Evolutionary conservation across 352 stramenopile genomes (phyloP).

Genomic region (Lagenidium giganteum): DNA sequence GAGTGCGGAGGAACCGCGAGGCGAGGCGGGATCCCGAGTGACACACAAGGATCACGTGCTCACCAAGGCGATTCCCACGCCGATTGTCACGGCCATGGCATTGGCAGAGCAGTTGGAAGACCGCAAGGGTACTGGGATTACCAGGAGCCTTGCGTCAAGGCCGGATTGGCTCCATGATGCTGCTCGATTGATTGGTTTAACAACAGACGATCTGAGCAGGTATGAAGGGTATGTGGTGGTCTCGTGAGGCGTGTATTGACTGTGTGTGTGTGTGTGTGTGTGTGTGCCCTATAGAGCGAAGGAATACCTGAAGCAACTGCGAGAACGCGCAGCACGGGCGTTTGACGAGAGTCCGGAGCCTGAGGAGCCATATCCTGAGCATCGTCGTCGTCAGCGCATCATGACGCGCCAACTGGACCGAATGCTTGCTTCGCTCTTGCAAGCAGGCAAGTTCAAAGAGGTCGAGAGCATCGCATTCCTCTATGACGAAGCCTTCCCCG

Average conservation of each 20-base stretch:
- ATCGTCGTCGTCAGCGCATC: conserved; percentile 1
- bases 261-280: no score
- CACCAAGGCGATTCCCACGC: conserved; percentile 7
- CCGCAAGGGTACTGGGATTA: conserved; percentile 6
- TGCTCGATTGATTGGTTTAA: conserved; percentile 4
- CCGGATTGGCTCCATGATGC: conserved; percentile 16
- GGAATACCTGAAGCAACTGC: conserved; percentile 9
- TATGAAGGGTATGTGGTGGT: not conserved
- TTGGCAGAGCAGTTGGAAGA: conserved; percentile 17
- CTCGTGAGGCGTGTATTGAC: no score
- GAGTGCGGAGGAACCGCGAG: conserved; percentile 2
- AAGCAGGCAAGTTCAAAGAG: conserved; percentile 11
- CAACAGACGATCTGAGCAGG: conserved; percentile 10
- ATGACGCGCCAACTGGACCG: conserved; percentile 14
- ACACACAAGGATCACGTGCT: not conserved
- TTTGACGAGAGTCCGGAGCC: not conserved
- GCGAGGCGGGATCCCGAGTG: not conserved
- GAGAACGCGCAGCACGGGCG: conserved; percentile 9
- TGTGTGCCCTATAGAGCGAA: conserved; percentile 4
- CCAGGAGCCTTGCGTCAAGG: conserved; percentile 5
- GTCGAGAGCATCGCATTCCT: conserved; percentile 21
- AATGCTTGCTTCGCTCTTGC: conserved; percentile 11
- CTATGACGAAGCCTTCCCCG: conserved; percentile 21
- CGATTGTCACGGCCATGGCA: conserved; percentile 21
- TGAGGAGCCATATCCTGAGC: conserved; percentile 1